Conservation (phyloP, 495 filamentous ascomycete genomes). For the Penicillium turbatum region DNA sequence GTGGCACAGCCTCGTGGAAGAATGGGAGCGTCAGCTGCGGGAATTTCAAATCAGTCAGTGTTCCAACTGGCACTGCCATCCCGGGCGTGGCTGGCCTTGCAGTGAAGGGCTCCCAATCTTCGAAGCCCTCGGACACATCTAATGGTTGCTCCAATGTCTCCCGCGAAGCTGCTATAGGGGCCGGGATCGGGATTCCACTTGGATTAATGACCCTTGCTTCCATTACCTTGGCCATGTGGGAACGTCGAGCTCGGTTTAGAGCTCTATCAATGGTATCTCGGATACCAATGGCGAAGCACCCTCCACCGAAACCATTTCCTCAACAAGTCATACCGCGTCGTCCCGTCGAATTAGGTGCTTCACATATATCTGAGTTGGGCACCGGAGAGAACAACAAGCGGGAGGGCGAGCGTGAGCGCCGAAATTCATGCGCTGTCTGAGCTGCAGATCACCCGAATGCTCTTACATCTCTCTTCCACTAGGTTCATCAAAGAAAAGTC, state of each 20-base stretch:
- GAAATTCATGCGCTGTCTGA: neutral
- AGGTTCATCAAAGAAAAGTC: too few relatives aligned
- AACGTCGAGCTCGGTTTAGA: constrained; percentile 5
- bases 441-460: neutral
- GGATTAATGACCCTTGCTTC: constrained; percentile 22
- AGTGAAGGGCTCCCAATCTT: neutral
- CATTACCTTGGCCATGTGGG: constrained; percentile 16
- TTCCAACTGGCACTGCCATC: constrained; percentile 6
- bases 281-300: neutral
- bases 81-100: constrained; percentile 3
- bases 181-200: constrained; percentile 12
- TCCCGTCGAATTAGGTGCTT: neutral
- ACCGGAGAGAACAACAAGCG: neutral
- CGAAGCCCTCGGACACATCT: neutral
- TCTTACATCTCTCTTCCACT: constrained; percentile 14
- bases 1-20: constrained; percentile 1
- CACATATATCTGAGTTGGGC: neutral
- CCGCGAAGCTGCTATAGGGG: constrained; percentile 9
- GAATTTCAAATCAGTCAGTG: neutral
- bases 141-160: neutral
- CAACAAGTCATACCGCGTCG: neutral
- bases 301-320: neutral
- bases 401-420: neutral
- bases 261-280: neutral
- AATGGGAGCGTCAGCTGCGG: constrained; percentile 4